Evolutionary conservation across 345 rosid species (phyloP).

Genomic region (Salix brachista): DNA sequence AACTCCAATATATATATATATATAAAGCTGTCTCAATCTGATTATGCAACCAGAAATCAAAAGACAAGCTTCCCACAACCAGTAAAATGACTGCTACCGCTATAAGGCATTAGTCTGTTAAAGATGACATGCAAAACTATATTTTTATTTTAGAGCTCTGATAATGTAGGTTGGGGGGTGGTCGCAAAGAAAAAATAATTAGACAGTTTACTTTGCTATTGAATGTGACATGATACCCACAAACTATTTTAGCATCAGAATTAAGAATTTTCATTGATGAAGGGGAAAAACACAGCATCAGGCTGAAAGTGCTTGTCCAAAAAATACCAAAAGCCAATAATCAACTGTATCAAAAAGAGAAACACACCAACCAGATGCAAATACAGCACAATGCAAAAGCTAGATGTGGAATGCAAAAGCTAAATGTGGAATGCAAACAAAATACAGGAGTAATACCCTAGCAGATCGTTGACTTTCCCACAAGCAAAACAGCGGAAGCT

Average conservation of each 20-base stretch:
- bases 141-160: not conserved
- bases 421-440: not conserved
- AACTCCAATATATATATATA: not conserved
- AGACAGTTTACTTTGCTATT: not conserved
- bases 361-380: not conserved
- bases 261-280: not conserved
- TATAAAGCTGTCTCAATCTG: too few species aligned
- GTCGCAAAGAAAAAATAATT: too few species aligned
- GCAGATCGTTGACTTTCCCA: constrained; percentile 74
- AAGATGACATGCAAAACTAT: not conserved
- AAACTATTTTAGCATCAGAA: not conserved
- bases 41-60: too few species aligned
- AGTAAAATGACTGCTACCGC: too few species aligned
- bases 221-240: not conserved
- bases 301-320: not conserved
- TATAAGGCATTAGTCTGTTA: not conserved
- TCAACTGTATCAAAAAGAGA: not conserved
- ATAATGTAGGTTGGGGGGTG: not conserved
- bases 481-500: constrained; percentile 68
- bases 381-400: not conserved
- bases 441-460: constrained; percentile 48
- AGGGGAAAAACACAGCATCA: not conserved
- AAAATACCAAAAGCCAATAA: not conserved
- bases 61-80: too few species aligned
- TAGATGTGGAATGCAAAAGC: not conserved